Percentiles rank a stretch among this genome's conserved stretches.
Evolutionary conservation across 1,284 basidiomycete genomes (phyloP).

Genomic region (Pseudozyma tsukubaensis): DNA sequence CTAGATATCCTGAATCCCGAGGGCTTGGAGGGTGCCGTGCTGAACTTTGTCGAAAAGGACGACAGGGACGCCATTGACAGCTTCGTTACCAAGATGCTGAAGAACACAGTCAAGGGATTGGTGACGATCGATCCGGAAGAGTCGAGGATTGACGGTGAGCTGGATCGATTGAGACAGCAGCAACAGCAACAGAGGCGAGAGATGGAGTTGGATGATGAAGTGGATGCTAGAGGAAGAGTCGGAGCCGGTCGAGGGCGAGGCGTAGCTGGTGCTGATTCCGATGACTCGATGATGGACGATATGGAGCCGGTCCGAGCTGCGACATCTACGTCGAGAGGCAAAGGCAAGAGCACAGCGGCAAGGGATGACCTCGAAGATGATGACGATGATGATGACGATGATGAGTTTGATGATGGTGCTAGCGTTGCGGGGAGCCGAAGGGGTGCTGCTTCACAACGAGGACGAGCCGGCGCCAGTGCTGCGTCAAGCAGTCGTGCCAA

Average conservation of each 20-base stretch:
- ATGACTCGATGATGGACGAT: conserved; percentile 62
- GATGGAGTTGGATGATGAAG: conserved; percentile 24
- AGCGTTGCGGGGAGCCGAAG: conserved; percentile 20
- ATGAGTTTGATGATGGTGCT: conserved; percentile 15
- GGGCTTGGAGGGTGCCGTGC: conserved; percentile 59
- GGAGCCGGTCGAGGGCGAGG: too few relatives aligned
- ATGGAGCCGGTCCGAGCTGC: conserved; percentile 16
- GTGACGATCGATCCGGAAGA: conserved; percentile 57
- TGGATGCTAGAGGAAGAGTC: conserved; percentile 7
- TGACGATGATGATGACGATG: conserved; percentile 21
- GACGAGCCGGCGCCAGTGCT: conserved; percentile 1
- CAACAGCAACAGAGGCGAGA: conserved; percentile 23
- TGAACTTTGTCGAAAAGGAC: conserved; percentile 66
- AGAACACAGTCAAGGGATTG: conserved; percentile 43
- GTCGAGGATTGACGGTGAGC: conserved; percentile 43
- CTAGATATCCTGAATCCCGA: conserved; percentile 61
- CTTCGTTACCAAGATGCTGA: conserved; percentile 56
- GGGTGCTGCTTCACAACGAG: conserved; percentile 7
- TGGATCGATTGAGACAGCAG: conserved; percentile 43
- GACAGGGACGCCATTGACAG: conserved; percentile 58
- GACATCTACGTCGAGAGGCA: conserved; percentile 3
- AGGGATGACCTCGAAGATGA: not conserved
- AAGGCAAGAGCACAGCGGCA: conserved; percentile 5
- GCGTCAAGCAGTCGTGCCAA: conserved; percentile 4
- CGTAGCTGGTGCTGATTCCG: conserved; percentile 32